Percentiles rank a stretch among this genome's conserved stretches.
Evolutionary conservation across 371 early-diverging fungal species (phyloP).

Genomic region (Syncephalastrum contaminatum): DNA sequence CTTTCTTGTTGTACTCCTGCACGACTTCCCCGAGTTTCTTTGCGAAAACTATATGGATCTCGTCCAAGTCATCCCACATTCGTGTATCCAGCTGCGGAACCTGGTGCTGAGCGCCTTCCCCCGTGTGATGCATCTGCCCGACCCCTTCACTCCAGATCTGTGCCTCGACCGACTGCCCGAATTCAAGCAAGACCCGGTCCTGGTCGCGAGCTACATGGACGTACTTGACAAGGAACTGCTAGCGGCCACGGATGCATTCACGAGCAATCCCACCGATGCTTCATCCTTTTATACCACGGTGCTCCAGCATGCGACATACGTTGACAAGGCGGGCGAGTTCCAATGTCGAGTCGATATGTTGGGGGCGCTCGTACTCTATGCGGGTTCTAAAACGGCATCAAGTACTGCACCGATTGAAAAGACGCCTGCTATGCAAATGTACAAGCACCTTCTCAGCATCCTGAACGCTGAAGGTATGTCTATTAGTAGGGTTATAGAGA

Average conservation of each 20-base stretch:
- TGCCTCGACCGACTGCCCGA: constrained; percentile 83
- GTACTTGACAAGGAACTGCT: constrained; percentile 9
- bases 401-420: constrained; percentile 21
- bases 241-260: constrained; percentile 11
- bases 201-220: constrained; percentile 20
- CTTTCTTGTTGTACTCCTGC: constrained; percentile 85
- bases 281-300: constrained; percentile 10
- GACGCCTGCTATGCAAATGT: constrained; percentile 26
- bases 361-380: constrained; percentile 28
- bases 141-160: constrained; percentile 94
- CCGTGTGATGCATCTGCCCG: constrained; percentile 89
- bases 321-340: constrained; percentile 1
- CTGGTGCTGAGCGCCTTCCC: constrained; percentile 94
- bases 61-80: constrained; percentile 85
- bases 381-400: constrained; percentile 25
- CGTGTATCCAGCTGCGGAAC: constrained; percentile 93
- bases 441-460: constrained; percentile 26
- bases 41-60: constrained; percentile 88
- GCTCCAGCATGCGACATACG: constrained; percentile 4
- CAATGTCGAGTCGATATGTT: constrained; percentile 12
- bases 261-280: not conserved
- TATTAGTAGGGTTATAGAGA: not conserved
- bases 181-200: constrained; percentile 44
- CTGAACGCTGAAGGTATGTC: constrained; percentile 14
- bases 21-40: constrained; percentile 97